Conservation (phyloP, 805 yeast species). For the Lipomyces mesembrius region DNA sequence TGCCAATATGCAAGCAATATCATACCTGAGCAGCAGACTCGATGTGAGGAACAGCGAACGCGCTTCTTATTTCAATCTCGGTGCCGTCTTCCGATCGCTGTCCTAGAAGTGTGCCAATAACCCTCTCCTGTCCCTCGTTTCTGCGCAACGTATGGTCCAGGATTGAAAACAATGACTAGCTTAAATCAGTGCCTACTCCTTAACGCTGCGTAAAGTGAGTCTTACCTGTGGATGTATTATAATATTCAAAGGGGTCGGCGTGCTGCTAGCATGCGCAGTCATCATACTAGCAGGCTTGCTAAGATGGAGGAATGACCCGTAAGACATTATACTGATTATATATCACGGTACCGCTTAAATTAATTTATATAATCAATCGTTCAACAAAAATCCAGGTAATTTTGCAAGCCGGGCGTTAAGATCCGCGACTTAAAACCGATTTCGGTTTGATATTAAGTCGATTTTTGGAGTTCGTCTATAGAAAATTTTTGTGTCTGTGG, state of each 20-base stretch:
- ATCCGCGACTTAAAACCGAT: background rate
- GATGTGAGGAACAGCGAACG: constrained; percentile 79
- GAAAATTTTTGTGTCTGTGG: background rate
- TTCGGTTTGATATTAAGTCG: background rate
- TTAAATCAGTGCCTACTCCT: background rate
- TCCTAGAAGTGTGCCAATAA: constrained; percentile 83
- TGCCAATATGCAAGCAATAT: background rate
- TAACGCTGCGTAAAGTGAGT: background rate
- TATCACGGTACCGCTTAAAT: background rate
- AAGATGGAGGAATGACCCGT: constrained; percentile 36
- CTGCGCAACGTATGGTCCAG: constrained; percentile 70
- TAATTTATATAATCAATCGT: constrained; percentile 8
- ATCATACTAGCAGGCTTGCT: constrained; percentile 30
- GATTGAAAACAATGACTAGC: constrained; percentile 59
- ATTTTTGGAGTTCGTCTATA: background rate
- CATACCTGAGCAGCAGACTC: constrained; percentile 67
- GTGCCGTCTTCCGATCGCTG: constrained; percentile 81
- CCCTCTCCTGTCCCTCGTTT: constrained; percentile 57
- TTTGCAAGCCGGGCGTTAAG: background rate
- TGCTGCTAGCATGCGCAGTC: constrained; percentile 10
- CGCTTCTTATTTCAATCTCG: constrained; percentile 71
- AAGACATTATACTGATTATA: constrained; percentile 6
- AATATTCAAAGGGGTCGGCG: constrained; percentile 37
- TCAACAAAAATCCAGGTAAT: background rate
- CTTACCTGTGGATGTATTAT: constrained; percentile 39